Base-by-base conservation (phyloP, 139 green algal genomes). In the Astrephomene gubernaculifera region DNA sequence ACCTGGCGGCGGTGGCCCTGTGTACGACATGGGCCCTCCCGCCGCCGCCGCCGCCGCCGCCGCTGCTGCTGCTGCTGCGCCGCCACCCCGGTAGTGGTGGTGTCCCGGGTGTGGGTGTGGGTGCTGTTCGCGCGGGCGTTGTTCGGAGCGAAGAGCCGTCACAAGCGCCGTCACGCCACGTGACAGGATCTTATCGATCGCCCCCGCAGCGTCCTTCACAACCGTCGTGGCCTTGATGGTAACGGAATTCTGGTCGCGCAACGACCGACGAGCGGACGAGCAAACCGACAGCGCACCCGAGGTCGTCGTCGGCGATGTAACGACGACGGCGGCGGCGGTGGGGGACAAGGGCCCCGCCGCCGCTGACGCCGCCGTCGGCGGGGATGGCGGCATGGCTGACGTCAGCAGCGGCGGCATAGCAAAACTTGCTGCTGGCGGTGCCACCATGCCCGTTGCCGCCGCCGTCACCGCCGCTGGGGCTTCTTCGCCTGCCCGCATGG, bases 201-300 rank as follows among this genome's bases (percentile, higher is more conserved):
- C 87, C 9, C 87, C 87, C 39, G 87, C 87, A 4, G 87, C 87
- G 60, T 90, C 81, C 81, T 90, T 90, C 7, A 90, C 87, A 24
- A 69, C 78, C 1, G 87, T 88, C 5, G 82, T 67, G 27, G 65
- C 52, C 81, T 90, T 90, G 68, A 90, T 90, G n/a, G 82, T 88
- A 2, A 90, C 87, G 3, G n/a, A 67, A 70, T 88, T 90, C 39
- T 90, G 87, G 60, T 90, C 82, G 4, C 78, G 78, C 35, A 84
- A 63, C 60, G 76, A 83, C 8, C 43, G 65, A 22, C 78, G 78
- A 21, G 43, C 43, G 43, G 61, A 65, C 9, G 33, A 75, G 73
- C 35, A 69, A 36, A 35, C 73, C 36, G 73, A 80, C 22, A 41
- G 12, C 43, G 70, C 41, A 19, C 43, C 43, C 70, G 70, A 6